Evolutionary conservation across 106 monocot species (phyloP), one percentile per base, ranked within the genome.

Genomic region (Phalaenopsis aphrodite): DNA sequence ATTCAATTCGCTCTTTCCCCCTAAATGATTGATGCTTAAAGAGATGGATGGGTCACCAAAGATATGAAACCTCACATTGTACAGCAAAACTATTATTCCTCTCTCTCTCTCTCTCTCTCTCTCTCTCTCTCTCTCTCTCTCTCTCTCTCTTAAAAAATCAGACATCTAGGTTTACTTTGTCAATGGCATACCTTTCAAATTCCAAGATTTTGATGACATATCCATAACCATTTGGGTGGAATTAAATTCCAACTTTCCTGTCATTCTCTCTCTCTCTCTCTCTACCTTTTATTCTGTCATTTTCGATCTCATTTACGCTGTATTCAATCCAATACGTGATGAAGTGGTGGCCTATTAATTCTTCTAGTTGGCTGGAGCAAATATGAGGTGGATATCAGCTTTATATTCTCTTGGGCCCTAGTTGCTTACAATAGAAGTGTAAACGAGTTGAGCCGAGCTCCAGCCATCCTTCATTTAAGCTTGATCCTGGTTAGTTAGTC

Each of bases 31-130:
- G 71, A 5, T 71, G 71, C 41, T 71, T 38, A 71, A 71, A 71
- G 71, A 71, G 39, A 71, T 38, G 36, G 71, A 10, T 71, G 38
- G 71, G 41, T 5, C 41, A 24, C 66, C 23, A 30, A 67, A 24
- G 23, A 23, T 9, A 24, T 67, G 24, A 16, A 67, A 56, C 56
- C 14, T 56, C 56, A 56, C 17, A 56, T 19, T 12, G 56, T 56
- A 56, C 56, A 56, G 19, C 69, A 61, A 61, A 14, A 52, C 52
- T 52, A 61, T 2, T 61, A 3, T 61, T 38, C 37, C 42, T 74
- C 74, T 74, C 74, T 74, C 74, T 74, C 74, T 74, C 73, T 73
- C 73, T 73, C 73, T 73, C 73, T 73, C 73, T 73, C 73, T 73
- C 73, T 73, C 73, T 73, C 73, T 73, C 73, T 73, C 73, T 73